Evolutionary conservation across 441 rosid genomes (phyloP).

Genomic region (Monsonia emarginata): DNA sequence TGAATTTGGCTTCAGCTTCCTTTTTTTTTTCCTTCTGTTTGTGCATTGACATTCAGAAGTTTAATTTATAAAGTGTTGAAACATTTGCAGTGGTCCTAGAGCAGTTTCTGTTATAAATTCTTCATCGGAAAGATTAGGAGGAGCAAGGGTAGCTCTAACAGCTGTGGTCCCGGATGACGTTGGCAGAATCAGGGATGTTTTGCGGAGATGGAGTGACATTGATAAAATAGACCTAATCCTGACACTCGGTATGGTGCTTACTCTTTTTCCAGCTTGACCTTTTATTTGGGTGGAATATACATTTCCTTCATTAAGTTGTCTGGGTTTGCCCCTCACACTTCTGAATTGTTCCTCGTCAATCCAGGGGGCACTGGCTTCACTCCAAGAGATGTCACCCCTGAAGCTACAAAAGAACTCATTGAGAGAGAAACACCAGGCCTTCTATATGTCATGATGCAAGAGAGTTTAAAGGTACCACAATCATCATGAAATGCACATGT

Average conservation of each 20-base stretch:
- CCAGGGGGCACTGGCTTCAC: conserved; percentile 90
- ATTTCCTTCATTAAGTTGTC: not conserved
- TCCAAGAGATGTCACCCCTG: conserved; percentile 95
- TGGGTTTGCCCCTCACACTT: conserved; percentile 2
- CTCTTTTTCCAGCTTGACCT: not conserved
- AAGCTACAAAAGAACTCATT: conserved; percentile 80
- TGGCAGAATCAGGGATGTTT: conserved; percentile 50
- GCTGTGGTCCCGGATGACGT: conserved; percentile 80
- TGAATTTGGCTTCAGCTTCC: not conserved
- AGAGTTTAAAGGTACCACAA: conserved; percentile 69
- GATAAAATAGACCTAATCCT: conserved; percentile 75
- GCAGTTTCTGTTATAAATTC: conserved; percentile 64
- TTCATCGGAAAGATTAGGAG: conserved; percentile 73
- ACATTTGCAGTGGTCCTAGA: conserved; percentile 70
- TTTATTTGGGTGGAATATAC: conserved; percentile 1
- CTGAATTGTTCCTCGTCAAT: conserved; percentile 16
- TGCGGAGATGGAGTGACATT: conserved; percentile 66
- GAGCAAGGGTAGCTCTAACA: conserved; percentile 61
- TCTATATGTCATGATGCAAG: conserved; percentile 83
- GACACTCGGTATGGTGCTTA: conserved; percentile 55
- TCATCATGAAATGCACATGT: not conserved
- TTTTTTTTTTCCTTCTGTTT: conserved; percentile 3
- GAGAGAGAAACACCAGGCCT: conserved; percentile 89
- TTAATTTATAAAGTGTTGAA: conserved; percentile 12
- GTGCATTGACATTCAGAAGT: not conserved